Evolutionary conservation across 2,329 filamentous ascomycete genomes (phyloP).

Genomic region (Clonostachys chloroleuca): DNA sequence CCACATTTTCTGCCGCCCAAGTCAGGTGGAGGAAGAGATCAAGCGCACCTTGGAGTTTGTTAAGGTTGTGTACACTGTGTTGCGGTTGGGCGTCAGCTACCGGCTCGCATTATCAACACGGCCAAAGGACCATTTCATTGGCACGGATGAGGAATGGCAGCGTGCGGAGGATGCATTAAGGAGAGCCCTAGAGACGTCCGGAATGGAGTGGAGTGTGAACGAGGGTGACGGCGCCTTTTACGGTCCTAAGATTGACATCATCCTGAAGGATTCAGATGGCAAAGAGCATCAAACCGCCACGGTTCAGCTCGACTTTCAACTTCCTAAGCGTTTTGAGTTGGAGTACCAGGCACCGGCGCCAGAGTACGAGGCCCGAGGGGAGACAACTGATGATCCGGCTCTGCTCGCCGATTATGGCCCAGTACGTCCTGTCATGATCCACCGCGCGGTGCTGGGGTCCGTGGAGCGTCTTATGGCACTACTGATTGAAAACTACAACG

Average conservation of each 20-base stretch:
- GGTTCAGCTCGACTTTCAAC: conserved; percentile 85
- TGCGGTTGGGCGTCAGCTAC: conserved; percentile 65
- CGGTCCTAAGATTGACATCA: conserved; percentile 86
- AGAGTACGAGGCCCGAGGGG: conserved; percentile 51
- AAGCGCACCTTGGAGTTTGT: conserved; percentile 71
- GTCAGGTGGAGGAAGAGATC: conserved; percentile 73
- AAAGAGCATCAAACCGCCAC: conserved; percentile 89
- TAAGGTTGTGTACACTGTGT: conserved; percentile 63
- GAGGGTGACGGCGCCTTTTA: conserved; percentile 87
- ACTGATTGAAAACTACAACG: conserved; percentile 77
- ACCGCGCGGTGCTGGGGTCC: conserved; percentile 79
- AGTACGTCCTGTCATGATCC: conserved; percentile 72
- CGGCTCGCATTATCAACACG: conserved; percentile 75
- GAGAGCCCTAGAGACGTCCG: conserved; percentile 57
- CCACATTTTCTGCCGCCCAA: conserved; percentile 82
- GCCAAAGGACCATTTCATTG: conserved; percentile 73
- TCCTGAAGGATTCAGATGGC: conserved; percentile 72
- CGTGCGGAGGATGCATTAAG: conserved; percentile 33
- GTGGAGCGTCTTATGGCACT: conserved; percentile 82
- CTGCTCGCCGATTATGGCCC: conserved; percentile 48
- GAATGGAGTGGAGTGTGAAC: conserved; percentile 69
- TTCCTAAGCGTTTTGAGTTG: conserved; percentile 76
- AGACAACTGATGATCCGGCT: conserved; percentile 41
- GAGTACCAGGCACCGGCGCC: conserved; percentile 69
- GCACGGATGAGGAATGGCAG: conserved; percentile 60